Conservation (phyloP, 1,284 basidiomycete genomes). For the Melampsora larici-populina region DNA sequence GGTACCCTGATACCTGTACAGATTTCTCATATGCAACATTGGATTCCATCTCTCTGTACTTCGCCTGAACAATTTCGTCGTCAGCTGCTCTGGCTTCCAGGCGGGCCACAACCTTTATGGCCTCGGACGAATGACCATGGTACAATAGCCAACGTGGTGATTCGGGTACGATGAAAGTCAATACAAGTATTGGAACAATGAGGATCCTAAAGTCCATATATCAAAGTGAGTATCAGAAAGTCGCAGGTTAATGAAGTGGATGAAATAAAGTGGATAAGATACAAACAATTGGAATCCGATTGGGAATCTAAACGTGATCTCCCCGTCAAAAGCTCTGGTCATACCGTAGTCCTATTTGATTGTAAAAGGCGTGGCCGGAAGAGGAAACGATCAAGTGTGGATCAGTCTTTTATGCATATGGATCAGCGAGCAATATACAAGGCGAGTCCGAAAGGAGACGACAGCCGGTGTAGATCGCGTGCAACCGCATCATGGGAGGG, state of each 20-base stretch:
- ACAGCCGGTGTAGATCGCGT: no score
- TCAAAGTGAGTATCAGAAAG: not conserved
- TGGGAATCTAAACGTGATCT: constrained; percentile 44
- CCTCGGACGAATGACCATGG: constrained; percentile 48
- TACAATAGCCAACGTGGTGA: constrained; percentile 52
- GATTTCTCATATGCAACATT: constrained; percentile 49
- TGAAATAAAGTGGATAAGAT: not conserved
- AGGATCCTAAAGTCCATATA: constrained; percentile 44
- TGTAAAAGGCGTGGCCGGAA: not conserved
- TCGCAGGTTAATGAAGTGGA: not conserved
- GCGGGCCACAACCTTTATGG: constrained; percentile 48
- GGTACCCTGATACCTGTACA: constrained; percentile 49
- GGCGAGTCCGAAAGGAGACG: no score
- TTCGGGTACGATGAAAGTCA: constrained; percentile 49
- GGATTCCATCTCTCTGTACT: constrained; percentile 48
- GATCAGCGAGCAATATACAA: no score
- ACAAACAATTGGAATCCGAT: constrained; percentile 46
- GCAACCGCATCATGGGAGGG: no score
- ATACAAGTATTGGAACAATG: constrained; percentile 46
- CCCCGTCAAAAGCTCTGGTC: constrained; percentile 42
- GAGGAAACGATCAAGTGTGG: not conserved
- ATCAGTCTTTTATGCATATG: no score
- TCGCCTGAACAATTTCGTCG: constrained; percentile 46
- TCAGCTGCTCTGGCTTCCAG: constrained; percentile 45
- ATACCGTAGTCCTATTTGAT: constrained; percentile 49